Percentiles rank a stretch among this genome's conserved stretches.
Evolutionary conservation across 2,329 filamentous ascomycete genomes (phyloP).

Genomic region (Calonectria henricotiae): DNA sequence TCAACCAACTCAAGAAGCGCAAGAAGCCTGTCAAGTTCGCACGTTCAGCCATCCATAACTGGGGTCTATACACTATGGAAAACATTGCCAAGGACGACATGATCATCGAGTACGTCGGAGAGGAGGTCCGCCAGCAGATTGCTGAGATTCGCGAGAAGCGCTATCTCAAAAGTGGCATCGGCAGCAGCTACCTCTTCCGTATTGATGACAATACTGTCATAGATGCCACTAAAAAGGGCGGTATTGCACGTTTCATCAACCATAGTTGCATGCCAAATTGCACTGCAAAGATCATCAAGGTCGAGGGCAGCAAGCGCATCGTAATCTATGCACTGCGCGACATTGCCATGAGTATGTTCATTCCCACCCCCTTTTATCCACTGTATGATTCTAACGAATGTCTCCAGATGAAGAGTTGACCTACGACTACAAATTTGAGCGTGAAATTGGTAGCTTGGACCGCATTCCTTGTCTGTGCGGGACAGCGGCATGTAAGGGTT

Average conservation of each 20-base stretch:
- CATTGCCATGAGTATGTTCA: constrained; percentile 89
- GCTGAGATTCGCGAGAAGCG: constrained; percentile 94
- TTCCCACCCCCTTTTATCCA: not conserved
- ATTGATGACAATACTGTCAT: constrained; percentile 99
- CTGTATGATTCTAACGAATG: constrained; percentile 44
- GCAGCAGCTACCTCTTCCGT: constrained; percentile 96
- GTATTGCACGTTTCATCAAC: constrained; percentile 98
- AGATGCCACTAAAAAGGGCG: constrained; percentile 98
- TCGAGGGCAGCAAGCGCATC: constrained; percentile 97
- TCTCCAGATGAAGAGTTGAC: constrained; percentile 94
- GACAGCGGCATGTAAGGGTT: constrained; percentile 96
- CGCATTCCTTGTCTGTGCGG: constrained; percentile 98
- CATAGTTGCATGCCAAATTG: constrained; percentile 99
- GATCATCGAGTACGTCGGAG: constrained; percentile 99
- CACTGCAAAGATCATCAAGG: constrained; percentile 99
- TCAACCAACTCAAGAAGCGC: constrained; percentile 99
- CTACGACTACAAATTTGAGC: constrained; percentile 99
- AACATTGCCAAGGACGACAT: constrained; percentile 98
- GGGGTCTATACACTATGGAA: constrained; percentile 98
- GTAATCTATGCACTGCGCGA: constrained; percentile 98
- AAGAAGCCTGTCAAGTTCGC: constrained; percentile 99
- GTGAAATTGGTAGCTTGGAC: constrained; percentile 94
- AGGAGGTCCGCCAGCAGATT: constrained; percentile 96
- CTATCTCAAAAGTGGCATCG: constrained; percentile 96
- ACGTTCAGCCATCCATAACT: constrained; percentile 97